Evolutionary conservation across 2,329 filamentous ascomycete species (phyloP).

Genomic region (Aspergillus candidus): DNA sequence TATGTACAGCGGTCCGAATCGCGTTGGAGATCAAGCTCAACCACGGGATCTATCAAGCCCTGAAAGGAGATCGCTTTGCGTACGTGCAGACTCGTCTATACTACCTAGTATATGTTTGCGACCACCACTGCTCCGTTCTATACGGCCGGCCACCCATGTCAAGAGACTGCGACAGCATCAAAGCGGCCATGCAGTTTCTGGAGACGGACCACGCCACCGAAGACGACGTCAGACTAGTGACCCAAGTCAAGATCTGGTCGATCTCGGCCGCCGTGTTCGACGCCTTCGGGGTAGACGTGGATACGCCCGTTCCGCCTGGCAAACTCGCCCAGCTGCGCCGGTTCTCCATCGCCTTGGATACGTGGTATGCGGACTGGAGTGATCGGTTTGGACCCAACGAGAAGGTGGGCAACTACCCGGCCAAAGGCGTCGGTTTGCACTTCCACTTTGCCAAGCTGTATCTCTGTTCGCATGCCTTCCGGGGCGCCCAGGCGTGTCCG

Average conservation of each 20-base stretch:
- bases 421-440: slow-evolving; percentile 41
- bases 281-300: slow-evolving; percentile 28
- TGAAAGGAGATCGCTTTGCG: slow-evolving; percentile 16
- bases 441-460: slow-evolving; percentile 45
- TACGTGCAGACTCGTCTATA: slow-evolving; percentile 24
- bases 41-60: slow-evolving; percentile 17
- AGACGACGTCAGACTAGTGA: slow-evolving; percentile 29
- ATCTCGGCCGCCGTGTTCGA: slow-evolving; percentile 28
- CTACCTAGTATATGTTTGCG: slow-evolving; percentile 34
- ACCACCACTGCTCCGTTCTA: slow-evolving; percentile 33
- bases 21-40: slow-evolving; percentile 21
- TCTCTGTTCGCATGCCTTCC: slow-evolving; percentile 41
- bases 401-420: slow-evolving; percentile 40
- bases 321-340: slow-evolving; percentile 16
- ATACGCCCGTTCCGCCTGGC: slow-evolving; percentile 13
- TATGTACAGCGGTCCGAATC: slow-evolving; percentile 15
- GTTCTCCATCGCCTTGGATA: slow-evolving; percentile 16
- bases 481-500: slow-evolving; percentile 19
- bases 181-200: slow-evolving; percentile 21
- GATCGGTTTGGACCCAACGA: slow-evolving; percentile 24
- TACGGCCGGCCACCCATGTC: slow-evolving; percentile 33
- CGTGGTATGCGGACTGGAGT: slow-evolving; percentile 17
- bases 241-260: slow-evolving; percentile 30
- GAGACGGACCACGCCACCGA: slow-evolving; percentile 26
- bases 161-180: slow-evolving; percentile 29